A percentile compares a stretch with the other conserved stretches of the same genome.
phyloP scores from a whole-genome alignment of 306 rosid species.

The Astragalus glycyphyllos region DNA sequence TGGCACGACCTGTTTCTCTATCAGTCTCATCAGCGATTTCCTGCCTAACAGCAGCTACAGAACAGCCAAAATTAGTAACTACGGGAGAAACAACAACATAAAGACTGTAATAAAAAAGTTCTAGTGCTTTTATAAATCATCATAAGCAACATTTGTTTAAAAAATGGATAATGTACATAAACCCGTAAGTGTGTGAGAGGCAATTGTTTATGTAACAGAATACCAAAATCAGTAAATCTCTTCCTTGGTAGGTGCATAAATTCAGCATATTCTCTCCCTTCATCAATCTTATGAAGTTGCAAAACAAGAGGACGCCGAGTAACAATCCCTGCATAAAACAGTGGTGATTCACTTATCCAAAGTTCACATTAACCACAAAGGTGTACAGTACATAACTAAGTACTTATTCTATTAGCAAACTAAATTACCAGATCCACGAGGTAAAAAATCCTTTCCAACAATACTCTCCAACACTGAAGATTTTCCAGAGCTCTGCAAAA shows the following conservation, averaged over 20 bases:
- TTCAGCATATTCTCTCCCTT: constrained; percentile 81
- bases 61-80: constrained; percentile 42
- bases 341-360: constrained; percentile 9
- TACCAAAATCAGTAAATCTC: constrained; percentile 83
- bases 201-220: constrained; percentile 2
- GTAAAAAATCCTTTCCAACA: constrained; percentile 97
- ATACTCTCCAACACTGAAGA: constrained; percentile 97
- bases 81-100: constrained; percentile 43
- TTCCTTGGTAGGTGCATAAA: constrained; percentile 88
- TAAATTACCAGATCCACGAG: constrained; percentile 95
- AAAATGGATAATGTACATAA: neutral
- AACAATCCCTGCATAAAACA: constrained; percentile 72
- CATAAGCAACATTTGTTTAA: constrained; percentile 1
- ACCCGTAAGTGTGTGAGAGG: constrained; percentile 4
- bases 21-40: constrained; percentile 97
- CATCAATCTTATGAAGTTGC: constrained; percentile 87
- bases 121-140: constrained; percentile 3
- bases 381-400: neutral
- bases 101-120: neutral
- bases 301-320: constrained; percentile 93
- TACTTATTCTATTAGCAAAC: neutral
- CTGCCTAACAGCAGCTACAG: constrained; percentile 92
- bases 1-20: constrained; percentile 92
- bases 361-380: constrained; percentile 12
- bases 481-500: constrained; percentile 89